phyloP scores from a whole-genome alignment of 2,329 filamentous ascomycete species.

The Coniochaeta ligniaria region DNA sequence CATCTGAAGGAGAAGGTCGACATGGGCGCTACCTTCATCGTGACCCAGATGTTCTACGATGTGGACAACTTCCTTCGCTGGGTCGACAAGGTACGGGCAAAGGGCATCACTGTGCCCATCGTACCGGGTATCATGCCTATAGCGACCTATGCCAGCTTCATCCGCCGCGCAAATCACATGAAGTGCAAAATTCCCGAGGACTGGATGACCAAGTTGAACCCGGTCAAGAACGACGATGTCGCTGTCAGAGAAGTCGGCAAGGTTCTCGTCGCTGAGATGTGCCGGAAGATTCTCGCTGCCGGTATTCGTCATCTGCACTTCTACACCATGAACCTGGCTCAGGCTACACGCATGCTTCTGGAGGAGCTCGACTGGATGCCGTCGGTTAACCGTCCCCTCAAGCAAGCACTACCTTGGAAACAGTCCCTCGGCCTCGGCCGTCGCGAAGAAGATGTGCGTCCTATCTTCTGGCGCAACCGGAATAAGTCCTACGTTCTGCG shows the following conservation, averaged over 20 bases:
- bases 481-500: constrained; percentile 93
- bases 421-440: constrained; percentile 86
- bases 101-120: constrained; percentile 65
- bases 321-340: constrained; percentile 98
- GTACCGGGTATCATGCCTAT: constrained; percentile 93
- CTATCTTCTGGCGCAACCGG: constrained; percentile 97
- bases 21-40: constrained; percentile 84
- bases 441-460: constrained; percentile 88
- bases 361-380: constrained; percentile 83
- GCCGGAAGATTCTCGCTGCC: constrained; percentile 71
- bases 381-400: constrained; percentile 66
- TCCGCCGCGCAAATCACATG: constrained; percentile 86
- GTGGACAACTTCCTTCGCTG: constrained; percentile 90
- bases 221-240: constrained; percentile 93
- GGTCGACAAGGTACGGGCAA: constrained; percentile 78
- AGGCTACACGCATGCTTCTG: constrained; percentile 87
- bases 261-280: constrained; percentile 81
- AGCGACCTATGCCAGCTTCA: constrained; percentile 87
- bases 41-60: constrained; percentile 99
- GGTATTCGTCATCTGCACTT: constrained; percentile 91
- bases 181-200: constrained; percentile 73
- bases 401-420: constrained; percentile 92
- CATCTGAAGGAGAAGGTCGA: constrained; percentile 98
- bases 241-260: constrained; percentile 88
- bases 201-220: constrained; percentile 78